Evolutionary conservation across 2,329 filamentous ascomycete species (phyloP).

Genomic region (Lasiodiplodia theobromae): DNA sequence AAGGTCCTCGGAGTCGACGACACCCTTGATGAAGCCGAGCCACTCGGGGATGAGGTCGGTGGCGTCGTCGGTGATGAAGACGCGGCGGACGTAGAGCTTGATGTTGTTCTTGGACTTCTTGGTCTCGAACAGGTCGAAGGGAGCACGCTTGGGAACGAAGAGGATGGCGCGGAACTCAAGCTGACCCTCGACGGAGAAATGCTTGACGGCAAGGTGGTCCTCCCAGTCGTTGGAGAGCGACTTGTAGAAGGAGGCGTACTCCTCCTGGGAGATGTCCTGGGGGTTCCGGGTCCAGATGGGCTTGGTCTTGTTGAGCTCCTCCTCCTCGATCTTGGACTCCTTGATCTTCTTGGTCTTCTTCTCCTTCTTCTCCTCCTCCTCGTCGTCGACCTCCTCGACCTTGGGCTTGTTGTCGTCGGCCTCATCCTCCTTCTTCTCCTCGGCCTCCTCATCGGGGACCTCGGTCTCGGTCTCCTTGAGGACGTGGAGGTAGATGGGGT

Average conservation of each 20-base stretch:
- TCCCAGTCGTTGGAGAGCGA: conserved; percentile 99
- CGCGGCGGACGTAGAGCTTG: conserved; percentile 99
- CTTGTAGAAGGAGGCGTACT: conserved; percentile 99
- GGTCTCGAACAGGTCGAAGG: conserved; percentile 99
- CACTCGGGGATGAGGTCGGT: conserved; percentile 99
- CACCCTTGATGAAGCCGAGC: conserved; percentile 99
- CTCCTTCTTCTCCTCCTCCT: conserved; percentile 86
- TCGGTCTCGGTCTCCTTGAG: conserved; percentile 99
- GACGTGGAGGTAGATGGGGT: conserved; percentile 99
- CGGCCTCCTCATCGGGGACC: conserved; percentile 94
- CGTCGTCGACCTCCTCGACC: conserved; percentile 91
- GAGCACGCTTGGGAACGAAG: conserved; percentile 99
- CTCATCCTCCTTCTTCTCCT: conserved; percentile 73
- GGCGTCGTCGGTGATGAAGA: conserved; percentile 99
- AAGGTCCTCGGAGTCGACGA: conserved; percentile 99
- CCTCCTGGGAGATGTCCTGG: conserved; percentile 90
- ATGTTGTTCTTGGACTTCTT: conserved; percentile 99
- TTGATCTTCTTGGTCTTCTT: conserved; percentile 99
- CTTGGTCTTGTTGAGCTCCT: conserved; percentile 99
- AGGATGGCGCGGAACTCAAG: conserved; percentile 99
- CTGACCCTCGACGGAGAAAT: conserved; percentile 99
- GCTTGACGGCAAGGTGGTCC: conserved; percentile 99
- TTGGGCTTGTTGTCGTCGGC: conserved; percentile 93
- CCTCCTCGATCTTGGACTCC: conserved; percentile 98
- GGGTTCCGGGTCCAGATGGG: conserved; percentile 99